Percentiles rank a stretch among this genome's conserved stretches.
Evolutionary conservation across 257 asterid genomes (phyloP).

Genomic region (Paraleonurus japonicus): DNA sequence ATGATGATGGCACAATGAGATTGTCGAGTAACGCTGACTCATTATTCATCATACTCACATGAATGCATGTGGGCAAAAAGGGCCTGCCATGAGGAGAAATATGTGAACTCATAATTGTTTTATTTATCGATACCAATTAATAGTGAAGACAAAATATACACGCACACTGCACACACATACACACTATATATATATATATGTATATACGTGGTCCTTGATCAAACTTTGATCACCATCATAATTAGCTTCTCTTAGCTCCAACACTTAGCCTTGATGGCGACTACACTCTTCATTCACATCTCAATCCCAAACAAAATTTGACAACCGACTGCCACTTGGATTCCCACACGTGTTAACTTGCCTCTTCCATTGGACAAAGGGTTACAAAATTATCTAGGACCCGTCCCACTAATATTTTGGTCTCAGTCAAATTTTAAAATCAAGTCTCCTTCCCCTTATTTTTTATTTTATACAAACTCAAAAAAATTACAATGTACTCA

Average conservation of each 20-base stretch:
- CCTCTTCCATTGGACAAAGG: not conserved
- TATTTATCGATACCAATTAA: not conserved
- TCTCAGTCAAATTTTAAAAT: too few species aligned
- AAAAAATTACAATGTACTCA: too few species aligned
- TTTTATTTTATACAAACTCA: too few species aligned
- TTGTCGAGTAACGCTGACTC: conserved; percentile 29
- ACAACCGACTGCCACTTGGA: not conserved
- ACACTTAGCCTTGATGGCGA: conserved; percentile 22
- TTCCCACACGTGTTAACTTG: conserved; percentile 16
- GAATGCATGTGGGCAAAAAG: conserved; percentile 30
- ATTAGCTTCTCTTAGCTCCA: conserved; percentile 23
- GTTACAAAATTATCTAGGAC: too few species aligned
- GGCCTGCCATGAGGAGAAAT: not conserved
- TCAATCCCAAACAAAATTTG: not conserved
- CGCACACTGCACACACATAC: not conserved
- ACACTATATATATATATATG: not conserved
- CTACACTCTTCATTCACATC: conserved; percentile 16
- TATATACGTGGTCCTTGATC: conserved; percentile 24
- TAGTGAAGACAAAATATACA: not conserved
- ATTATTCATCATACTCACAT: conserved; percentile 31
- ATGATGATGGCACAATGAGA: conserved; percentile 27
- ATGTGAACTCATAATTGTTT: not conserved
- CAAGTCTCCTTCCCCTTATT: too few species aligned
- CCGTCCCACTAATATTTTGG: too few species aligned
- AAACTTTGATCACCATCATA: conserved; percentile 17